Conservation (phyloP, 2,329 filamentous ascomycete genomes). For the Daldinia sp. region DNA sequence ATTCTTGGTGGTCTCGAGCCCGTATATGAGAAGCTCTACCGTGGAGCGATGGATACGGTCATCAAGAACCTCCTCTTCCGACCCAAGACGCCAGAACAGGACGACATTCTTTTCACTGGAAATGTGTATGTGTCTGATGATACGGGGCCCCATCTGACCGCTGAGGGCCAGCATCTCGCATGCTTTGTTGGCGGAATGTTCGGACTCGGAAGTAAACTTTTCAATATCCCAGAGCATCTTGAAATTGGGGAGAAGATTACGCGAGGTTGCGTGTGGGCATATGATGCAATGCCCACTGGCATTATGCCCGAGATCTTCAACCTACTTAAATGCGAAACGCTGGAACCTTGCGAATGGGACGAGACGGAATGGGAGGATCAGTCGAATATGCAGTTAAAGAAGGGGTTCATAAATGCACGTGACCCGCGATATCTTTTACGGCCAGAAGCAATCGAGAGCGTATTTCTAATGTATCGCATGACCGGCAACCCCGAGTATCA, state of each 20-base stretch:
- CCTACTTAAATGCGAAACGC: slow-evolving; percentile 53
- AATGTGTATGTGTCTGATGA: slow-evolving; percentile 43
- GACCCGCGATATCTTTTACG: slow-evolving; percentile 60
- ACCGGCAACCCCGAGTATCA: slow-evolving; percentile 58
- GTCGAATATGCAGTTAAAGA: slow-evolving; percentile 46
- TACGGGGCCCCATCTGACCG: slow-evolving; percentile 40
- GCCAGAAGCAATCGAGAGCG: slow-evolving; percentile 61
- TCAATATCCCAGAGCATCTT: slow-evolving; percentile 56
- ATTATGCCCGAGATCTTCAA: slow-evolving; percentile 67
- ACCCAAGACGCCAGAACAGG: slow-evolving; percentile 68
- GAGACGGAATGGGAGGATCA: slow-evolving; percentile 44
- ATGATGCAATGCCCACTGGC: slow-evolving; percentile 61
- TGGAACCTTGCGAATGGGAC: slow-evolving; percentile 54
- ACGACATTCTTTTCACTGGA: slow-evolving; percentile 71
- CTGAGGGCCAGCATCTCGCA: slow-evolving; percentile 53
- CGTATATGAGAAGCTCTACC: slow-evolving; percentile 71
- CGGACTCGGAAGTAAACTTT: slow-evolving; percentile 55
- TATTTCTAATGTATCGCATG: slow-evolving; percentile 63
- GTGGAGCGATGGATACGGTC: slow-evolving; percentile 64
- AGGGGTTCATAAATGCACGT: slow-evolving; percentile 69
- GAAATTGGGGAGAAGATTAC: slow-evolving; percentile 58
- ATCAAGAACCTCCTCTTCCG: slow-evolving; percentile 72
- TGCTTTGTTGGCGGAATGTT: slow-evolving; percentile 62
- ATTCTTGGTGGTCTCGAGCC: slow-evolving; percentile 70
- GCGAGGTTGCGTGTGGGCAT: slow-evolving; percentile 67